Evolutionary conservation across 2,329 filamentous ascomycete genomes (phyloP).

Genomic region (Phaeoacremonium minimum): DNA sequence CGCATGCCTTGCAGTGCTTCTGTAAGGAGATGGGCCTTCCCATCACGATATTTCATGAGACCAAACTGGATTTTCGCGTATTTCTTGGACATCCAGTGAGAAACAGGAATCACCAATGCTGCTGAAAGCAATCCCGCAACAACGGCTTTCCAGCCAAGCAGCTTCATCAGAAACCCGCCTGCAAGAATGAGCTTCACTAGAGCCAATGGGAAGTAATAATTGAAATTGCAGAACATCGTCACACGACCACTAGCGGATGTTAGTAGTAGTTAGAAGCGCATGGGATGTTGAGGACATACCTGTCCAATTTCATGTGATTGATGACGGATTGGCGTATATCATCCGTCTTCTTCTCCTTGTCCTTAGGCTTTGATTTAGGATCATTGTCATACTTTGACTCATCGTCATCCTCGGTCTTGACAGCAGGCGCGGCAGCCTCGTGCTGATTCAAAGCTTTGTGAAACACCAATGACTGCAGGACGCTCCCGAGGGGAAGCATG

Average conservation of each 20-base stretch:
- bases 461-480: constrained; percentile 28
- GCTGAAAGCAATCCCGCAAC: constrained; percentile 21
- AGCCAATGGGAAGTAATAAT: constrained; percentile 27
- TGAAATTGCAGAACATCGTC: constrained; percentile 23
- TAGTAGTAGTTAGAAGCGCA: neutral
- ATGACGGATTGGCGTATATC: constrained; percentile 26
- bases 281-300: constrained; percentile 13
- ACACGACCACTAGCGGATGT: constrained; percentile 17
- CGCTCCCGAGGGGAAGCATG: constrained; percentile 21
- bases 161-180: constrained; percentile 20
- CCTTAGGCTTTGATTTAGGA: neutral
- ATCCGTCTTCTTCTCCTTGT: constrained; percentile 9
- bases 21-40: constrained; percentile 26
- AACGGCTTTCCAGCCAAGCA: constrained; percentile 26
- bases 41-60: constrained; percentile 28
- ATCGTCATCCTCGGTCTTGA: constrained; percentile 8
- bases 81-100: constrained; percentile 20
- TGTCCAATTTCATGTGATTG: constrained; percentile 30
- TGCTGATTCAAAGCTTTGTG: constrained; percentile 27
- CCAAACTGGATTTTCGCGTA: constrained; percentile 24
- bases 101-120: constrained; percentile 20
- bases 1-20: constrained; percentile 31
- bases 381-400: constrained; percentile 5
- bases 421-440: constrained; percentile 19
- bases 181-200: constrained; percentile 25